Percentiles rank a stretch among this genome's conserved stretches.
Conservation (phyloP, 2,329 filamentous ascomycete genomes). For the Cordyceps fumosorosea region DNA sequence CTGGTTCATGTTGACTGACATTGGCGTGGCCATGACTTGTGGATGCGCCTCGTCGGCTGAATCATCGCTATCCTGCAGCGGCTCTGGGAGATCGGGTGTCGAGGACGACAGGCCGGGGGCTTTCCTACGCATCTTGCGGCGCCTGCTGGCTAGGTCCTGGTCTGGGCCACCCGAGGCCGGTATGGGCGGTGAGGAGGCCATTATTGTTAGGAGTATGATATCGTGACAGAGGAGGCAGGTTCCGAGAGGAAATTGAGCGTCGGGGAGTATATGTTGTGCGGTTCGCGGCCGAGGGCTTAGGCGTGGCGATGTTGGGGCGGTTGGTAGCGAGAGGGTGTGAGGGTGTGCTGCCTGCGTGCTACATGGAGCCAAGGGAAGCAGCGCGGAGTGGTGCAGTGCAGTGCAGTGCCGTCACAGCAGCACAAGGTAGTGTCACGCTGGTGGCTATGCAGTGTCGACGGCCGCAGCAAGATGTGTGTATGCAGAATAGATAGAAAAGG, state of each 20-base stretch:
- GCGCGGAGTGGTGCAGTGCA: no score
- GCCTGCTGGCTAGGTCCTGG: conserved; percentile 31
- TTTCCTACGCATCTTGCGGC: conserved; percentile 40
- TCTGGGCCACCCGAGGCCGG: conserved; percentile 22
- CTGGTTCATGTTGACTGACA: conserved; percentile 78
- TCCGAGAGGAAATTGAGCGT: background rate
- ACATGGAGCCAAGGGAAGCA: background rate
- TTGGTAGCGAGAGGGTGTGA: background rate
- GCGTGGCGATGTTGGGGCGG: conserved; percentile 1
- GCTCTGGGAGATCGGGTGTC: conserved; percentile 44
- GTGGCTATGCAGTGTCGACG: conserved; percentile 1
- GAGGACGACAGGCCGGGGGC: conserved; percentile 26
- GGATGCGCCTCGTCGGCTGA: conserved; percentile 42
- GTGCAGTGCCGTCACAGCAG: background rate
- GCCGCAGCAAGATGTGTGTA: background rate
- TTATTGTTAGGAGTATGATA: conserved; percentile 1
- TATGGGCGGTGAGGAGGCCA: conserved; percentile 12
- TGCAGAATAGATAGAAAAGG: background rate
- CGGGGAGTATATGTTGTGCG: background rate
- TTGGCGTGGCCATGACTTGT: conserved; percentile 31
- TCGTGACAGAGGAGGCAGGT: background rate
- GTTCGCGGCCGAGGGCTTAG: background rate
- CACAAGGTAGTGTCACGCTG: background rate
- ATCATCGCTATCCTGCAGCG: conserved; percentile 44
- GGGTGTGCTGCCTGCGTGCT: conserved; percentile 3